Evolutionary conservation across 2,329 filamentous ascomycete species (phyloP), one percentile per base, ranked within the genome.

Genomic region (Fusarium sp.): DNA sequence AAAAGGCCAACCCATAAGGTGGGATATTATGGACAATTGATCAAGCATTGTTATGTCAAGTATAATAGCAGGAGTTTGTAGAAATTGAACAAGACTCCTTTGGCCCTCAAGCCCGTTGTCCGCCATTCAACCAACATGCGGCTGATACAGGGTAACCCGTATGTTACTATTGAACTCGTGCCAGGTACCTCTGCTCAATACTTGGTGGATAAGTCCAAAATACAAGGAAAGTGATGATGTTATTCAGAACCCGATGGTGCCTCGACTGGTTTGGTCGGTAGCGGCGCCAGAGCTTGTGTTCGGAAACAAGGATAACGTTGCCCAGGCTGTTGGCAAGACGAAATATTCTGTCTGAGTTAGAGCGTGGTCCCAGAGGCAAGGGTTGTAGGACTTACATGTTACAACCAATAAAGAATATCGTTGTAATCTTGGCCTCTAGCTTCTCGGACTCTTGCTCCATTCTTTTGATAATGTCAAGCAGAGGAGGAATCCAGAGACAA

Each of bases 201-300:
- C 71, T 74, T 38, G 76, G 75, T 7, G 78, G 78, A 31, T 80
- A 79, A 6, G 77, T 78, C 76, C 76, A 79, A 42, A 78, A 75
- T n/a, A 79, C 74, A 25, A 79, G 53, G 1, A 71, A 68, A 0
- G 74, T 67, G 29, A 73, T 58, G 4, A 72, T 38, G 34, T 68
- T 70, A 55, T 73, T 74, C 31, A 73, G 41, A 15, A 71, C 32
- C 9, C 65, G 70, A 7, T 64, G 64, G 45, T 59, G 50, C 7
- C 46, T 64, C 1, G 73, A 66, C 45, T 73, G 64, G 26, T 66
- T 55, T 7, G 76, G 75, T 31, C 72, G 69, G 47, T 75, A 49
- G 34, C 76, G 77, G 6, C 67, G 73, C 65, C 76, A 79, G 32
- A 77, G 63, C 51, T 78, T 74, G 61, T 76, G 78, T 55, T 79